Evolutionary conservation across 768 basidiomycete species (phyloP), one percentile per base, ranked within the genome.

Genomic region (Hypholoma sublateritium): DNA sequence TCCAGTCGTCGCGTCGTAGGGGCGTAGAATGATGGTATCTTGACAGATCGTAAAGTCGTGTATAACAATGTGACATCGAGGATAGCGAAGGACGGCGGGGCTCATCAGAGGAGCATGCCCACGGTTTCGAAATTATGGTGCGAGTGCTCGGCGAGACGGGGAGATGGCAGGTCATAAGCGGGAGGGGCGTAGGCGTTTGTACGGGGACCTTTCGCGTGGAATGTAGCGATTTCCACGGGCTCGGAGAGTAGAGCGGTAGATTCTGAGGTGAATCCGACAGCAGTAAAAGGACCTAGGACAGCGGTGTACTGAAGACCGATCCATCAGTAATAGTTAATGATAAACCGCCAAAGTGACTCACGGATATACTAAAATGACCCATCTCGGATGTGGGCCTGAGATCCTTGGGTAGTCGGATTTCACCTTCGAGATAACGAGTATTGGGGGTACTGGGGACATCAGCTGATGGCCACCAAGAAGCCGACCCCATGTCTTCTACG

Each of bases 211-310:
- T 74, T 77, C 9, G 77, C 75, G 57, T 80, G 73, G 70, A 78
- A 74, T 4, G 82, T 82, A 21, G 77, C 78, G 48, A 84, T 81
- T 61, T 80, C 77, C 24, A 84, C 78, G 16, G 79, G 79, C 63
- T 80, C 79, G 16, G 76, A 76, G 39, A 82, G 65, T 17, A 82
- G 70, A 9, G 74, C 67, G 5, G 70, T 65, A 14, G 68, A 63
- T 53, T 76, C 73, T 14, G 78, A 70, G 17, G 69, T 62, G 57
- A 77, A 77, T 37, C 74, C 70, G 5, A 69, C 63, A 2, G 74
- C 69, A 49, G 76, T 65, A 64, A 83, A 83, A 13, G 80, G 76
- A 45, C 68, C 74, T 28, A 84, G 63, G 6, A 76, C 78, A 45
- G 81, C 73, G 42, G 72, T 70, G 64, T 83, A 83, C 80, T 81